Evolutionary conservation across 139 green algal species (phyloP).

Genomic region (Tetradesmus obliquus): DNA sequence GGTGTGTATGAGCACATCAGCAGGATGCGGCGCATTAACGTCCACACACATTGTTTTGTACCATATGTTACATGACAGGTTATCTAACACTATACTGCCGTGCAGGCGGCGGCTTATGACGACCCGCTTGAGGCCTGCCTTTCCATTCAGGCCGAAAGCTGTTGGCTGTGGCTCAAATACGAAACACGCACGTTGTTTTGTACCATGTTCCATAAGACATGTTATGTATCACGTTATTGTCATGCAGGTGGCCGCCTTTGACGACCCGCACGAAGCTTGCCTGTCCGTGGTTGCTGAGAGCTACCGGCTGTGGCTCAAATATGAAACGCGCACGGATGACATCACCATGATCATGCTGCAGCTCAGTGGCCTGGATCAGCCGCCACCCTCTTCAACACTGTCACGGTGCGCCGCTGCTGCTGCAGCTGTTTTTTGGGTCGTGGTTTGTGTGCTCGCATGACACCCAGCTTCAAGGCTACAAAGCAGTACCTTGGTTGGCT

Average conservation of each 20-base stretch:
- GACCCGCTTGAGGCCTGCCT: not conserved
- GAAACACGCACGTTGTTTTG: constrained; percentile 63
- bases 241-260: constrained; percentile 63
- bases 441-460: too few species aligned
- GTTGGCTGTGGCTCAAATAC: constrained; percentile 86
- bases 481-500: too few species aligned
- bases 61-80: not conserved
- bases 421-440: not conserved
- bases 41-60: not conserved
- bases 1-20: too few species aligned
- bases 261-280: constrained; percentile 81
- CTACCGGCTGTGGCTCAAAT: constrained; percentile 88
- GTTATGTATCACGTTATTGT: not conserved
- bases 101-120: constrained; percentile 65
- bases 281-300: constrained; percentile 80
- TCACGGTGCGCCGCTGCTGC: not conserved
- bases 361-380: constrained; percentile 66
- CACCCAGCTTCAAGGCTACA: too few species aligned
- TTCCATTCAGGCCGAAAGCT: constrained; percentile 66
- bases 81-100: not conserved
- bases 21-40: not conserved
- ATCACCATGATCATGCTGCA: constrained; percentile 92
- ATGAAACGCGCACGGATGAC: constrained; percentile 95
- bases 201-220: not conserved
- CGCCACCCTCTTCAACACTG: constrained; percentile 29